Conservation (phyloP, 352 stramenopile species). For the Phytophthora sansomeana region DNA sequence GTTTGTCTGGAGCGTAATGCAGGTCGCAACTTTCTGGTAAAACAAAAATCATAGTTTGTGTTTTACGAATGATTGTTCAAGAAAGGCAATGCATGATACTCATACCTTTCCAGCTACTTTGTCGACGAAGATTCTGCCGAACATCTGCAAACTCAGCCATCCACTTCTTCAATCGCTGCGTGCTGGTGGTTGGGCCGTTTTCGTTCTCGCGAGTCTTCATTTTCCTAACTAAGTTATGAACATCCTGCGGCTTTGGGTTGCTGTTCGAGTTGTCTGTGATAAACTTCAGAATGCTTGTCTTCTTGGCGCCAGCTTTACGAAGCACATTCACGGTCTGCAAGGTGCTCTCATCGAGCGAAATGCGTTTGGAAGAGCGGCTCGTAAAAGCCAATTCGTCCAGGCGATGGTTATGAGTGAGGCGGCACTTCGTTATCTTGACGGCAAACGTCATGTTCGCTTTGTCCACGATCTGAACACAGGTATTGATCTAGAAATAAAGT, state of each 20-base stretch:
- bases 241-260: neutral
- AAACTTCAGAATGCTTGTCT: conserved; percentile 3
- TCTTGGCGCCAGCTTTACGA: conserved; percentile 8
- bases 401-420: too few relatives aligned
- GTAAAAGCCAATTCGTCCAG: too few relatives aligned
- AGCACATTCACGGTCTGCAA: conserved; percentile 2
- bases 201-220: neutral
- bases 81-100: too few relatives aligned
- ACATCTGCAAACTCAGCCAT: too few relatives aligned
- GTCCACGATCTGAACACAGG: neutral
- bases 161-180: too few relatives aligned
- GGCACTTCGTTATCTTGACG: conserved; percentile 5
- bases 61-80: too few relatives aligned
- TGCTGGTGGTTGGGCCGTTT: too few relatives aligned
- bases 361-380: neutral
- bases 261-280: neutral
- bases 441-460: neutral
- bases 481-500: conserved; percentile 6
- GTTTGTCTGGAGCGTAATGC: too few relatives aligned
- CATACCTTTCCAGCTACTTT: too few relatives aligned
- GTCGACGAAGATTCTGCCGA: too few relatives aligned
- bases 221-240: neutral
- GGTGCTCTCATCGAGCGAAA: neutral
- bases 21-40: too few relatives aligned
- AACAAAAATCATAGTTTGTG: too few relatives aligned